Evolutionary conservation across 2,329 filamentous ascomycete genomes (phyloP).

Genomic region (Colletotrichum noveboracense): DNA sequence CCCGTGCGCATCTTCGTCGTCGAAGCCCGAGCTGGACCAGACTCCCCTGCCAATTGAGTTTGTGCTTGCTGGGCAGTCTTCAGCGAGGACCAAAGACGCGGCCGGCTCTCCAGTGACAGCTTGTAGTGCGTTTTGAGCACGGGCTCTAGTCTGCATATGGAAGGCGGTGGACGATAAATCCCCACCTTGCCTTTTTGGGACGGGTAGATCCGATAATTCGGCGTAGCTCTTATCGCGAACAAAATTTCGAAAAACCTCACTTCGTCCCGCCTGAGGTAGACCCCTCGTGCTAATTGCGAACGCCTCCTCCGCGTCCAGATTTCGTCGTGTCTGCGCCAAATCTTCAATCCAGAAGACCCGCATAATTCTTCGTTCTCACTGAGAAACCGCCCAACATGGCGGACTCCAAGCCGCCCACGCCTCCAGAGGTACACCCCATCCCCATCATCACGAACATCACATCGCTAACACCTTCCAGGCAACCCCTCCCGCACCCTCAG

Average conservation of each 20-base stretch:
- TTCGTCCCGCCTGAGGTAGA: not conserved
- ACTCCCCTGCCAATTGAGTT: conserved; percentile 4
- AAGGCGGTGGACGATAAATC: not conserved
- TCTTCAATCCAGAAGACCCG: too few relatives aligned
- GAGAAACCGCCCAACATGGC: conserved; percentile 16
- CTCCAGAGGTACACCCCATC: conserved; percentile 17
- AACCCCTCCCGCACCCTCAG: not conserved
- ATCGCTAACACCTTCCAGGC: not conserved
- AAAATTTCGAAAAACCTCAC: conserved; percentile 20
- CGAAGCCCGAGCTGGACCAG: not conserved
- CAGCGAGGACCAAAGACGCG: not conserved
- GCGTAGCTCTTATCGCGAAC: conserved; percentile 21
- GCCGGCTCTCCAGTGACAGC: not conserved
- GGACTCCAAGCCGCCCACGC: conserved; percentile 26
- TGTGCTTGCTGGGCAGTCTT: not conserved
- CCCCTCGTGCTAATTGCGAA: not conserved
- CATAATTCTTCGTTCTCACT: not conserved
- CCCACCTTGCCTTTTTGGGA: not conserved
- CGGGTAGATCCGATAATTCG: conserved; percentile 15
- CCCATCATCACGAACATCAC: not conserved
- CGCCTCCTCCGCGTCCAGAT: not conserved
- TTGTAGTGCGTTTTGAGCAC: not conserved
- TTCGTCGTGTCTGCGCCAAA: not conserved
- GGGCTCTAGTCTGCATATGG: not conserved
- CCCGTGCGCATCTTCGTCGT: not conserved